Evolutionary conservation across 805 yeast genomes (phyloP).

Genomic region (Ogataea methanolica): DNA sequence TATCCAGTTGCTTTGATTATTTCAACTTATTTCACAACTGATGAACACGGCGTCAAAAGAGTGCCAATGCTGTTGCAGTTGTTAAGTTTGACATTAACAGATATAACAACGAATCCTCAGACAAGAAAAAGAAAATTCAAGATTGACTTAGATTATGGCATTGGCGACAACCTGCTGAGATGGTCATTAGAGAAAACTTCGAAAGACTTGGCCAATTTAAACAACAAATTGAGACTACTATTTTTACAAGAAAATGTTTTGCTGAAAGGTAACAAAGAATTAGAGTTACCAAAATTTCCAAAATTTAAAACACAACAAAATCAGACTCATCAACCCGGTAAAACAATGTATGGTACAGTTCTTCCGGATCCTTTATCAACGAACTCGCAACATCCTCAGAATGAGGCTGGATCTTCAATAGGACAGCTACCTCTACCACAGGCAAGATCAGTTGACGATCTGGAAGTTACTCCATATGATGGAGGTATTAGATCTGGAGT

Average conservation of each 20-base stretch:
- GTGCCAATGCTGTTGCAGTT: constrained; percentile 80
- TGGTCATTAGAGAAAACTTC: constrained; percentile 78
- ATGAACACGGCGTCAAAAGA: constrained; percentile 69
- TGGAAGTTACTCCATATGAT: too few relatives aligned
- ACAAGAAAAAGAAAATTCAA: constrained; percentile 45
- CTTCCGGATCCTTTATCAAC: constrained; percentile 2
- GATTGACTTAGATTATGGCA: constrained; percentile 85
- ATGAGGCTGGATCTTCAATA: background rate
- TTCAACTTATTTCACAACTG: constrained; percentile 70
- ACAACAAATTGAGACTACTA: constrained; percentile 58
- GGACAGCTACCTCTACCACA: background rate
- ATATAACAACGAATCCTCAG: constrained; percentile 36
- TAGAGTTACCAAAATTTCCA: constrained; percentile 36
- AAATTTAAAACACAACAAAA: constrained; percentile 19
- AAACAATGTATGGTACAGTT: constrained; percentile 1
- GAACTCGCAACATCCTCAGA: background rate
- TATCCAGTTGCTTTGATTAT: constrained; percentile 71
- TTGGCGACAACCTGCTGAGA: constrained; percentile 68
- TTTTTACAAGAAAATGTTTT: constrained; percentile 38
- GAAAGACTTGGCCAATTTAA: constrained; percentile 67
- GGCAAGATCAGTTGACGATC: background rate
- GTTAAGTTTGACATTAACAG: constrained; percentile 59
- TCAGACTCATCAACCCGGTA: background rate
- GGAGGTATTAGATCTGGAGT: too few relatives aligned
- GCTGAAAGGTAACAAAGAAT: constrained; percentile 18